Base-by-base conservation (phyloP, 2,329 filamentous ascomycete genomes). In the Calonectria pauciramosa region DNA sequence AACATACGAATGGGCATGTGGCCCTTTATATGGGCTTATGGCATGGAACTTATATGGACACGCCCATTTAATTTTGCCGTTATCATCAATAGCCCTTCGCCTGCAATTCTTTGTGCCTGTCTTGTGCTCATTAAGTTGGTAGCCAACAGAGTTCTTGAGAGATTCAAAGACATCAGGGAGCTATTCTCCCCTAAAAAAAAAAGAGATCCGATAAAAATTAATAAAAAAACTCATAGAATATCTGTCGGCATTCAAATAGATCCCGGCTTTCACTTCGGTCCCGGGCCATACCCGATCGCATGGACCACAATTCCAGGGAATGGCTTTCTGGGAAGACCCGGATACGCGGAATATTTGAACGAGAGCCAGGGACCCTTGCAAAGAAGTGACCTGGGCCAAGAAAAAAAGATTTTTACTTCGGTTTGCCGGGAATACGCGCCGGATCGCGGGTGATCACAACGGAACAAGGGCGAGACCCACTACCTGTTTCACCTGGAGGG, bases 191-290 rank as follows among this genome's bases (percentile, higher is more conserved):
- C 32, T 28, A 3, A 80, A 38, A 0, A 75, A 77, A n/a, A 80
- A 9, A 80, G 78, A 59, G 20, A 80, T 73, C 63, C 78, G 76
- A 23, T 75, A 79, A 60, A 80, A 80, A 26, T 71, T 18, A 78
- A 77, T 10, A 60, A 54, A n/a, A n/a, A n/a, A n/a, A n/a, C n/a
- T 79, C 76, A 10, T 78, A 80, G 2, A 75, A 59, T 3, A 47
- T 30, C 75, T 77, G 79, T 69, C 79, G 75, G 2, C 75, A 78
- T 8, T 75, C 71, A n/a, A 80, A 75, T n/a, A 78, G 51, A 28
- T 78, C 67, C 28, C 65, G n/a, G n/a, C n/a, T 41, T 41, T 18
- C 4, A n/a, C 23, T 26, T n/a, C 56, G 11, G 23, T 11, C 11
- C 23, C 5, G 4, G 23, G 20, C 8, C 5, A 14, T 16, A 28